Evolutionary conservation across 345 rosid species (phyloP).

Genomic region (Sisymbrium altissimum): DNA sequence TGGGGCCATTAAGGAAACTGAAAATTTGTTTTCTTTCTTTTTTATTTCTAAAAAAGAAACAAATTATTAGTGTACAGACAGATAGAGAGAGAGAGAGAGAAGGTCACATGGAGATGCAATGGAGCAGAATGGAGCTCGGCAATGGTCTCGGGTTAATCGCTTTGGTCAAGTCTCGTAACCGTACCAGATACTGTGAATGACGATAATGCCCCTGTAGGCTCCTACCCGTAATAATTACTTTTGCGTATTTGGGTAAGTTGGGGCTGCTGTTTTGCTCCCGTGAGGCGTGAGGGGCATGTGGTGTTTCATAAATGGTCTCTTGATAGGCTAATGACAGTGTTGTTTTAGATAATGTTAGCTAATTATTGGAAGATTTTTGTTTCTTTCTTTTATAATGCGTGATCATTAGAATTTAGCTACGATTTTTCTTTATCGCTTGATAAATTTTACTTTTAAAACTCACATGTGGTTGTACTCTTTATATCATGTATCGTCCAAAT

Average conservation of each 20-base stretch:
- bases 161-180: slow-evolving; percentile 17
- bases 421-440: background rate
- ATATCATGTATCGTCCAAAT: background rate
- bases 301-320: slow-evolving; percentile 11
- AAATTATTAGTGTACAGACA: background rate
- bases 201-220: slow-evolving; percentile 24
- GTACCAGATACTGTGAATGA: background rate
- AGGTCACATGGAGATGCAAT: slow-evolving; percentile 37
- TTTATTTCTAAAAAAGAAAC: background rate
- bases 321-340: slow-evolving; percentile 4
- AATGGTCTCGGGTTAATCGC: slow-evolving; percentile 45
- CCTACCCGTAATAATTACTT: background rate
- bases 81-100: slow-evolving; percentile 10
- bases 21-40: too few relatives aligned
- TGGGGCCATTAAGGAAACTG: background rate
- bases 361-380: background rate
- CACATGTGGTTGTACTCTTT: background rate
- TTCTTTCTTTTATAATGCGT: background rate
- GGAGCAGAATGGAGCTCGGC: slow-evolving; percentile 45
- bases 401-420: background rate
- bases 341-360: background rate
- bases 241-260: background rate
- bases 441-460: background rate
- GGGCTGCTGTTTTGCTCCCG: background rate
- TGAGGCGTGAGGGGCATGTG: slow-evolving; percentile 4